Evolutionary conservation across 2,329 filamentous ascomycete genomes (phyloP).

Genomic region (Hypoxylon rubiginosum): DNA sequence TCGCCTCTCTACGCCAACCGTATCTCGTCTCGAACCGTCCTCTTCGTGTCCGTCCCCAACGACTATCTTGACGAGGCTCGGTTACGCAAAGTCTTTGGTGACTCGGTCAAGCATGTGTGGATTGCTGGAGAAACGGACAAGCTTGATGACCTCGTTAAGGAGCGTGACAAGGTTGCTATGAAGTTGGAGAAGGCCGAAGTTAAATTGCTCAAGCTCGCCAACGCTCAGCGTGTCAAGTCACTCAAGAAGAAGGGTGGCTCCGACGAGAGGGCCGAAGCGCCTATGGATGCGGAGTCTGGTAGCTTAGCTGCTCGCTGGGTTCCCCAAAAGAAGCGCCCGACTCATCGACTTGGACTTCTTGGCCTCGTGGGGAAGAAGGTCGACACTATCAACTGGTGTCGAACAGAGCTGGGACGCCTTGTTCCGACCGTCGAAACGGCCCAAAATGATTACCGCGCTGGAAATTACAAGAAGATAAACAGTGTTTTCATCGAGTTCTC

Average conservation of each 20-base stretch:
- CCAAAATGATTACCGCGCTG: conserved; percentile 75
- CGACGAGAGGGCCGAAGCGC: conserved; percentile 60
- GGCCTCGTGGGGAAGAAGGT: conserved; percentile 86
- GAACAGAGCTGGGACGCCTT: conserved; percentile 80
- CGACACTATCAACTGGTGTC: conserved; percentile 93
- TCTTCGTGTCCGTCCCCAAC: conserved; percentile 87
- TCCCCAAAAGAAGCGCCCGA: conserved; percentile 78
- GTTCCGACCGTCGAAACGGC: conserved; percentile 77
- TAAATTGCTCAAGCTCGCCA: conserved; percentile 83
- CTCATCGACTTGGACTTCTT: conserved; percentile 77
- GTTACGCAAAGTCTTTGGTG: conserved; percentile 84
- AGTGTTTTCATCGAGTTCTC: conserved; percentile 94
- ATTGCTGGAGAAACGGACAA: conserved; percentile 82
- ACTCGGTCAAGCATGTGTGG: conserved; percentile 87
- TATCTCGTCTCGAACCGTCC: conserved; percentile 89
- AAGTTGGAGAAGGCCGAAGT: conserved; percentile 90
- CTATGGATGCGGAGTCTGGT: conserved; percentile 75
- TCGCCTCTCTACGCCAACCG: conserved; percentile 87
- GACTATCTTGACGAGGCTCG: conserved; percentile 82
- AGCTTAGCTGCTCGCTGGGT: conserved; percentile 82
- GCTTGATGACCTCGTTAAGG: conserved; percentile 83
- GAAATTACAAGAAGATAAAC: conserved; percentile 75
- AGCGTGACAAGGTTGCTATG: conserved; percentile 83
- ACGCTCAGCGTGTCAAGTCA: conserved; percentile 77
- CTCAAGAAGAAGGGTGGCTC: conserved; percentile 69